These are phyloP conservation scores for Alternaria sp. DNA, from an alignment of 2,329 filamentous ascomycete species.

Conservation along the genomic window DNA sequence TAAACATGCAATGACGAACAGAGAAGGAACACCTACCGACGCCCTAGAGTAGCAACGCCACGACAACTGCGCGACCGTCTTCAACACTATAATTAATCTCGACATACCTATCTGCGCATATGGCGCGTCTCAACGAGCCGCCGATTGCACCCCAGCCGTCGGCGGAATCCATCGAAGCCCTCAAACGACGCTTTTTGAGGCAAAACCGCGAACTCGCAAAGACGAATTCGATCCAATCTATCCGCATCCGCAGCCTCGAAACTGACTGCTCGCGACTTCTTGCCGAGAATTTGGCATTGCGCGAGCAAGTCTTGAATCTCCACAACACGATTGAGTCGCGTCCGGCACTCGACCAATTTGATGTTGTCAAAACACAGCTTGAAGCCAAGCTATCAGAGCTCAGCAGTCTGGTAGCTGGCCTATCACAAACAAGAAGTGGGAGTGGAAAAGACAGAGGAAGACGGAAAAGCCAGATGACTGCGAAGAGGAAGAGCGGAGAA, in stretches of 20 bases:
- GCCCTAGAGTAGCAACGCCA: conserved; percentile 3
- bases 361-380: conserved; percentile 72
- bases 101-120: conserved; percentile 57
- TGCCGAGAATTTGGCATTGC: conserved; percentile 78
- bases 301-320: conserved; percentile 72
- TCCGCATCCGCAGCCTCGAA: conserved; percentile 78
- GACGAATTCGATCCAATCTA: conserved; percentile 77
- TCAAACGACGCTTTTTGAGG: conserved; percentile 78
- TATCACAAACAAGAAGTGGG: conserved; percentile 58
- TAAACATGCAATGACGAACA: conserved; percentile 34
- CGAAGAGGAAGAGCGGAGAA: conserved; percentile 57
- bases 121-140: conserved; percentile 83
- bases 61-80: conserved; percentile 10
- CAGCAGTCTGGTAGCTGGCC: conserved; percentile 68
- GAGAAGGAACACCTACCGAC: conserved; percentile 5
- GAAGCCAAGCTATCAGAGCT: conserved; percentile 76
- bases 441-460: conserved; percentile 19
- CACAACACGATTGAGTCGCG: conserved; percentile 71
- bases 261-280: conserved; percentile 76
- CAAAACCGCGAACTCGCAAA: conserved; percentile 84
- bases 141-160: conserved; percentile 55
- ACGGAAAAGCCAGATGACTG: conserved; percentile 58
- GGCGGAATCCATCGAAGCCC: conserved; percentile 69
- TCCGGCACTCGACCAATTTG: conserved; percentile 69
- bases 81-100: conserved; percentile 37